A percentile compares a stretch with the other conserved stretches of the same genome.
phyloP scores from a whole-genome alignment of 495 filamentous ascomycete genomes.

The Talaromyces adpressus region DNA sequence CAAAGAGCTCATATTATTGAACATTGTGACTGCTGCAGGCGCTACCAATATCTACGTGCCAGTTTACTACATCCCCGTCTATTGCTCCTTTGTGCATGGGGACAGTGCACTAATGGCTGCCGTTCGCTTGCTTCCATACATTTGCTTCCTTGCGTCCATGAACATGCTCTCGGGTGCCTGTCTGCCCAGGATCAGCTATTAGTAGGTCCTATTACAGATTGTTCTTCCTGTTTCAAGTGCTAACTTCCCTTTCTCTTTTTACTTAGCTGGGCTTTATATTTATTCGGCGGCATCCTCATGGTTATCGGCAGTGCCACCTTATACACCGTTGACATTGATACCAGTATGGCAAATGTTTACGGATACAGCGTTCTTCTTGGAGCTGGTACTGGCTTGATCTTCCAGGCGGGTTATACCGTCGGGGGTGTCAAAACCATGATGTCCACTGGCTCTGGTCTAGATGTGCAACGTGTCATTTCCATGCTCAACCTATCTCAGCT shows the following conservation, averaged over 20 bases:
- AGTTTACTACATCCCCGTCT: conserved; percentile 46
- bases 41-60: conserved; percentile 13
- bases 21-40: neutral
- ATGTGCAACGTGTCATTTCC: conserved; percentile 6
- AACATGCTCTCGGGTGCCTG: neutral
- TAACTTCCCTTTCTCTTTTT: no score
- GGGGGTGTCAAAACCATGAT: conserved; percentile 22
- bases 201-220: no score
- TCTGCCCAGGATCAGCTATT: neutral
- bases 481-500: conserved; percentile 6
- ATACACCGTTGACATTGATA: conserved; percentile 26
- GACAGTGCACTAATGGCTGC: conserved; percentile 28
- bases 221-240: no score
- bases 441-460: neutral
- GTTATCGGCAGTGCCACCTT: conserved; percentile 13
- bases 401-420: conserved; percentile 44
- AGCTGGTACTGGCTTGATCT: conserved; percentile 29
- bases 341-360: conserved; percentile 22
- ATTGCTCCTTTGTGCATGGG: conserved; percentile 37
- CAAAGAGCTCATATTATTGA: neutral
- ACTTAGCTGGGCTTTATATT: conserved; percentile 33
- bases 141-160: conserved; percentile 19
- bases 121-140: conserved; percentile 27
- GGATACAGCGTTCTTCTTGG: conserved; percentile 29
- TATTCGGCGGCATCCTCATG: conserved; percentile 40